Percentiles rank a stretch among this genome's conserved stretches.
Evolutionary conservation across 352 stramenopile genomes (phyloP).

Genomic region (Pythium biforme): DNA sequence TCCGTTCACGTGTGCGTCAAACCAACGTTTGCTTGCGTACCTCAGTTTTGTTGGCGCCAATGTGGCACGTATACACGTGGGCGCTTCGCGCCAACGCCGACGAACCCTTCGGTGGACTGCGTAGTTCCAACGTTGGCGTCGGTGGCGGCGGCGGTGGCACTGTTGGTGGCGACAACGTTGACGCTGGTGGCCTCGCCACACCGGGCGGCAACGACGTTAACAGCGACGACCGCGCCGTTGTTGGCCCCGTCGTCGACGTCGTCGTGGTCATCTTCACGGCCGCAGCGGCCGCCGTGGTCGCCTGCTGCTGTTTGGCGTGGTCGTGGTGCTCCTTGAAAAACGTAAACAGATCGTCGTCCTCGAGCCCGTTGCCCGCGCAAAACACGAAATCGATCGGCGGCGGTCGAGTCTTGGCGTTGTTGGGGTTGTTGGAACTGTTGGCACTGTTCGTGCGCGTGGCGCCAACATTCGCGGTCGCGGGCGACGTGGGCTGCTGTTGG

Average conservation of each 20-base stretch:
- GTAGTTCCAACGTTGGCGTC: conserved; percentile 13
- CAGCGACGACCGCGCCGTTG: conserved; percentile 9
- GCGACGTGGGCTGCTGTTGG: conserved; percentile 21
- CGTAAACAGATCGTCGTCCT: conserved; percentile 86
- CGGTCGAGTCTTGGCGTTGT: background rate
- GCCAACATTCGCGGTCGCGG: conserved; percentile 10
- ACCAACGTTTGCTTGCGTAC: conserved; percentile 22
- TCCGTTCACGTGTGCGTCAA: background rate
- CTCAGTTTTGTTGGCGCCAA: conserved; percentile 71
- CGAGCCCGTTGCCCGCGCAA: conserved; percentile 78
- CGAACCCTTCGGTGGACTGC: conserved; percentile 24
- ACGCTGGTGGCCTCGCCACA: background rate
- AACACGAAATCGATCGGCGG: conserved; percentile 81
- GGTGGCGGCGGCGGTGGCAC: background rate
- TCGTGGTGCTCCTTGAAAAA: conserved; percentile 77
- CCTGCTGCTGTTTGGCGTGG: conserved; percentile 26
- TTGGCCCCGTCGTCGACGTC: background rate
- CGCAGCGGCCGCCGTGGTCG: background rate
- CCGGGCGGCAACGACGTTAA: conserved; percentile 16
- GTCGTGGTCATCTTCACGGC: background rate
- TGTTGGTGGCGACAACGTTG: conserved; percentile 6
- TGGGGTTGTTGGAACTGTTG: background rate
- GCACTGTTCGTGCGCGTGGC: background rate
- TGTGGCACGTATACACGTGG: conserved; percentile 71
- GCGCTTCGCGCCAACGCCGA: conserved; percentile 46